Evolutionary conservation across 257 asterid genomes (phyloP).

Genomic region (Solanum lignicaule): DNA sequence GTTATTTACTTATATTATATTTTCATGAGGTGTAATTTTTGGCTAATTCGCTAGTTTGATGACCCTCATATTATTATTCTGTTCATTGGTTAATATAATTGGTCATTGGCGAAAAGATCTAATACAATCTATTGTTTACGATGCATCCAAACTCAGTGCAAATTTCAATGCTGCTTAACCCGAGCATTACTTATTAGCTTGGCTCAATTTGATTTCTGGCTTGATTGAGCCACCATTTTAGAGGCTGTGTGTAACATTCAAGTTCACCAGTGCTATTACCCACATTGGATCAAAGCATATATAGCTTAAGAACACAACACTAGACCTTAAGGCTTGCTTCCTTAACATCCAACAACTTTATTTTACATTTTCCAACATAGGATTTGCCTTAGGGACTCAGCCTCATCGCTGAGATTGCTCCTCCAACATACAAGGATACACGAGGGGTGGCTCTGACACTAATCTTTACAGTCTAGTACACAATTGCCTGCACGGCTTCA

Average conservation of each 20-base stretch:
- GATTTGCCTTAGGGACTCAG: not conserved
- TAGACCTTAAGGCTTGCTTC: not conserved
- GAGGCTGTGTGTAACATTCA: not conserved
- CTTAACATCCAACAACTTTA: not conserved
- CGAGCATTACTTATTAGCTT: not conserved
- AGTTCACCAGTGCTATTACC: not conserved
- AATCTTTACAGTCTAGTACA: not conserved
- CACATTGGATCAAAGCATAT: not conserved
- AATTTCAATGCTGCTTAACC: not conserved
- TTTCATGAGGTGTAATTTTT: not conserved
- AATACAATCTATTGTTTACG: not conserved
- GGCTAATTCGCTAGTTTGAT: not conserved
- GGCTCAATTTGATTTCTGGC: not conserved
- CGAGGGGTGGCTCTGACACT: not conserved
- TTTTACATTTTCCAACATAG: not conserved
- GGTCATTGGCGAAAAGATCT: not conserved
- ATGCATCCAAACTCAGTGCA: not conserved
- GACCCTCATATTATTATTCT: not conserved
- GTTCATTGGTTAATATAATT: not conserved
- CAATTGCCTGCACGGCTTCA: not conserved
- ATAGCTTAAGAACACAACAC: not conserved
- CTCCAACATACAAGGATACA: not conserved
- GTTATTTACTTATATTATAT: not conserved
- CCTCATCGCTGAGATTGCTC: not conserved
- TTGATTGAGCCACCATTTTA: not conserved